Base-by-base conservation (phyloP, 139 green algal species). In the Diplosphaera chodatii region DNA sequence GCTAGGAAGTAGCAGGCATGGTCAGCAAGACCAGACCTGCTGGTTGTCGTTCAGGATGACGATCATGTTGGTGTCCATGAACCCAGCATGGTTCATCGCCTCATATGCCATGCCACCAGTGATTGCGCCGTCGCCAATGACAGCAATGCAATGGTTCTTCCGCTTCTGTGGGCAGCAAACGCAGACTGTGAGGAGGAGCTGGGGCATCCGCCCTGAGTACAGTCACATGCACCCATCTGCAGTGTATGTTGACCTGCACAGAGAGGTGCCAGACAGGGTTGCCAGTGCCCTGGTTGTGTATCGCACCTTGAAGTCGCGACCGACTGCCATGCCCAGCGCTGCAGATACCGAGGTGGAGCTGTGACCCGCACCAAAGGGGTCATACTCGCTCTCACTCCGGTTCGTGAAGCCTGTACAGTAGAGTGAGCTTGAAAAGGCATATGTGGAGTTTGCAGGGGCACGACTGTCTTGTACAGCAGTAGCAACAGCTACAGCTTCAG, bases 41-140 rank as follows among this genome's bases (percentile, higher is more conserved):
- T 98, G 93, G 86, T 99, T 99, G 83, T 99, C 95, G 74, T 99
- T 99, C 27, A 99, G 85, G 40, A 99, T 94, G 68, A 99, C 91
- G 75, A 99, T 97, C 95, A 99, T 99, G 83, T 99, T 99, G 69
- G 88, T 97, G 85, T 99, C 95, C 72, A 99, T 79, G 83, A 97
- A 99, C 32, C 95, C 95, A 21, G 95, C 95, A 75, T 99, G 95
- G 87, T 99, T 99, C 94, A 99, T 98, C 31, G 95, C 95, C 85
- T 99, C 95, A 34, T 99, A 99, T 0, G 95, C 93, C 93, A 98
- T 98, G 66, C 95, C 95, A 15, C 94, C 95, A 0, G 95, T 99
- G 78, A 99, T 99, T n/a, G 94, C 94, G 2, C 95, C 95, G 69
- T 99, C 95, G 10, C 95, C 95, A 75, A 99, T 99, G 23, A 99